Percentiles rank a stretch among this genome's conserved stretches.
Conservation (phyloP, 768 basidiomycete species). For the Russula ochroleuca region DNA sequence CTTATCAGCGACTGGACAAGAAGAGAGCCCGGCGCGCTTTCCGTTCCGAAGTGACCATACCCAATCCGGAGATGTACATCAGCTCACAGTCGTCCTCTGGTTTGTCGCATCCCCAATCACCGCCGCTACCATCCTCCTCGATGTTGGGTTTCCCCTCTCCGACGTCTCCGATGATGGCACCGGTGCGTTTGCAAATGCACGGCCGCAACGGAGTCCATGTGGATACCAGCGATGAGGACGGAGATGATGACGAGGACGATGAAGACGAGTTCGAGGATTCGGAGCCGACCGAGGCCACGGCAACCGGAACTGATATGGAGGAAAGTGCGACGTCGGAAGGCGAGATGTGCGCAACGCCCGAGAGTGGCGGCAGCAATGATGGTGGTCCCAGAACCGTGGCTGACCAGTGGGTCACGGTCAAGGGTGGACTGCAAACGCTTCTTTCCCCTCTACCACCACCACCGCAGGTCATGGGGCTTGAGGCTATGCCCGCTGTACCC, state of each 20-base stretch:
- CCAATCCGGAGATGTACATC: conserved; percentile 12
- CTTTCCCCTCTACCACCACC: background rate
- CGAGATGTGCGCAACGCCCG: conserved; percentile 38
- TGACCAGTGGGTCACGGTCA: conserved; percentile 78
- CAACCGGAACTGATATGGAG: conserved; percentile 65
- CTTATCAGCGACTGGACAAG: conserved; percentile 29
- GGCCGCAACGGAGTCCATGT: conserved; percentile 14
- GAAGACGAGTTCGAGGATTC: conserved; percentile 47
- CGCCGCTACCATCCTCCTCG: conserved; percentile 3
- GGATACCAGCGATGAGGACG: conserved; percentile 31
- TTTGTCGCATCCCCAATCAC: background rate
- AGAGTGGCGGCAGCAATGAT: conserved; percentile 8
- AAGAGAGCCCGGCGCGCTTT: conserved; percentile 18
- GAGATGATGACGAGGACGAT: conserved; percentile 27
- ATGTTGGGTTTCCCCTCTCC: conserved; percentile 19
- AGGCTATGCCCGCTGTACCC: background rate
- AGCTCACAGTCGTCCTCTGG: conserved; percentile 9
- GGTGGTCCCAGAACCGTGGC: conserved; percentile 35
- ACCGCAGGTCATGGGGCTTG: background rate
- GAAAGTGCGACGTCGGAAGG: conserved; percentile 73
- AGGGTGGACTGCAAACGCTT: conserved; percentile 40
- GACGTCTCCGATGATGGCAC: conserved; percentile 15
- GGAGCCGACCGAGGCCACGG: conserved; percentile 53
- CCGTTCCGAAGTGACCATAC: conserved; percentile 14
- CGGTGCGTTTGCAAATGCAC: conserved; percentile 5